Conservation (phyloP, 495 filamentous ascomycete genomes). For the Penicillium herquei region DNA sequence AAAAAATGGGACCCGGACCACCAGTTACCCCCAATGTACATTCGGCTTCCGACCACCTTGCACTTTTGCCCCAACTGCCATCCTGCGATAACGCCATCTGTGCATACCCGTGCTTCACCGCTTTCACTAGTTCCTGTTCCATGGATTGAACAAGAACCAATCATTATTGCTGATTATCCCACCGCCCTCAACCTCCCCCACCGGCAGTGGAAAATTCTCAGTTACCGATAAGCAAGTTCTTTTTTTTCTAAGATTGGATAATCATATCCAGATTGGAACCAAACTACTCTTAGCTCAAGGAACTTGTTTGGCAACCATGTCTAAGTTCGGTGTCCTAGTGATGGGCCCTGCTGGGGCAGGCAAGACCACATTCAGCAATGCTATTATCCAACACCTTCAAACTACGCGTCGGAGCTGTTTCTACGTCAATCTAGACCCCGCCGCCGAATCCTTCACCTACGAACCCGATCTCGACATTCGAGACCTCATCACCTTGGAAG, state of each 20-base stretch:
- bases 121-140: background rate
- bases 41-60: background rate
- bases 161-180: background rate
- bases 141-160: background rate
- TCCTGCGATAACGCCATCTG: slow-evolving; percentile 3
- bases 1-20: slow-evolving; percentile 13
- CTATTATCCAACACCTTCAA: slow-evolving; percentile 87
- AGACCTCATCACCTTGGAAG: slow-evolving; percentile 90
- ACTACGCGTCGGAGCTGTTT: slow-evolving; percentile 86
- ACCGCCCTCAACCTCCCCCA: background rate
- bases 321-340: slow-evolving; percentile 89
- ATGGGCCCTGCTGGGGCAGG: slow-evolving; percentile 91
- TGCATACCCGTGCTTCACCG: background rate
- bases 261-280: background rate
- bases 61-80: background rate
- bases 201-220: slow-evolving; percentile 6
- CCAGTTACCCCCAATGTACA: background rate
- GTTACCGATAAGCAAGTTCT: slow-evolving; percentile 13
- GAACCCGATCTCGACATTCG: slow-evolving; percentile 95
- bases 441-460: slow-evolving; percentile 88
- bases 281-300: background rate
- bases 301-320: slow-evolving; percentile 55
- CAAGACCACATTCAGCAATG: slow-evolving; percentile 94
- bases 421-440: slow-evolving; percentile 98
- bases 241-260: background rate